Evolutionary conservation across 139 green algal genomes (phyloP).

Genomic region (Micractinium conductrix): DNA sequence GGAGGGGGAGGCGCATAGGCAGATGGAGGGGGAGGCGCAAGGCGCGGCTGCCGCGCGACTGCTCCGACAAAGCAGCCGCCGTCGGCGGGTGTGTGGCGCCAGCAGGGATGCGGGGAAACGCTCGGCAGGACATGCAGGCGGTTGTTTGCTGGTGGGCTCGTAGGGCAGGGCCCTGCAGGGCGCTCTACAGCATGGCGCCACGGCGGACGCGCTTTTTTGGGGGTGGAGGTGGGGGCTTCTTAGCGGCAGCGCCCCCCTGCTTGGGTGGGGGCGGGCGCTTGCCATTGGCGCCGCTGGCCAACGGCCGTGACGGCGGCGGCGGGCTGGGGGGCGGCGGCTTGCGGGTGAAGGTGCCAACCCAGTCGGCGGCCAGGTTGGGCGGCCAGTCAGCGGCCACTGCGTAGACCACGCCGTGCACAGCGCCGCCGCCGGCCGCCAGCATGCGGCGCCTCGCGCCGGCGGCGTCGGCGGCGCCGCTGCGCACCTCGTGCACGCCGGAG

Average conservation of each 20-base stretch:
- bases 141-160: no score
- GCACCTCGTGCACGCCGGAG: constrained; percentile 7
- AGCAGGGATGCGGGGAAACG: no score
- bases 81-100: no score
- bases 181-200: no score
- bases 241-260: background rate
- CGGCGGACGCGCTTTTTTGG: background rate
- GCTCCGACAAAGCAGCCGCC: no score
- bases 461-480: background rate
- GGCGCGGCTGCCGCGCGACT: no score
- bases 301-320: background rate
- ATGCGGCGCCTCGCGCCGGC: background rate
- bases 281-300: background rate
- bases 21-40: no score
- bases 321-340: background rate
- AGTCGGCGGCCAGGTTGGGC: background rate
- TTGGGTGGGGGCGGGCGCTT: background rate
- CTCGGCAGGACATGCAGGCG: no score
- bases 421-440: background rate
- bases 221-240: background rate
- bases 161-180: no score
- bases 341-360: no score
- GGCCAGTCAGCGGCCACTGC: background rate
- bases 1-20: no score
- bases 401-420: background rate